Base-by-base conservation (phyloP, 345 rosid genomes). In the Conringia planisiliqua region DNA sequence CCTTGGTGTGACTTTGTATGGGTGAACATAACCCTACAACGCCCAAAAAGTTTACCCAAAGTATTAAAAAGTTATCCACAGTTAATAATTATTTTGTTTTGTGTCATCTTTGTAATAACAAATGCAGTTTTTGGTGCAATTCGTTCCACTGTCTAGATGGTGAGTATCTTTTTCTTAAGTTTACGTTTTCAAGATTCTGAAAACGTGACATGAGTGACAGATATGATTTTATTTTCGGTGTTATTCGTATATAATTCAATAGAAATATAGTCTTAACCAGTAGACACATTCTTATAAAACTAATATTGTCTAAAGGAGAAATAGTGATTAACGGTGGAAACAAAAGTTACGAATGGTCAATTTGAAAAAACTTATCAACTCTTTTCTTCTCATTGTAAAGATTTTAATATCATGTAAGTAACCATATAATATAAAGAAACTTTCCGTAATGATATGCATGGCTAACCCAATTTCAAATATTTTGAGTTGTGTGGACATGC, bases 11-110 rank as follows among this genome's bases (percentile, higher is more conserved):
- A 55, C 36, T 55, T 55, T 55, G 60, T 29, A 55, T 67, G 80
- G 75, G 36, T 69, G 71, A 70, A 70, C 71, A 55, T 62, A 43
- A 76, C 80, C 80, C 75, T 62, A 75, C 72, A 50, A 42, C 16
- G 10, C 71, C 20, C 66, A 63, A 63, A 70, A 63, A 52, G 26
- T 54, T 68, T 70, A 70, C 75, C 70, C 40, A 59, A 46, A 35
- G 30, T 66, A 6, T 67, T 35, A 57, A 74, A 73, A 66, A 57
- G 54, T 38, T 47, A 38, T 48, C 27, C 14, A 74, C 62, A 11
- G 40, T 74, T 13, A n/a, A 54, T 32, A 7, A 32, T 36, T 51
- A 20, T 16, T 42, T 39, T 30, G 5, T 73, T 54, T 12, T 10
- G 7, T 35, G 10, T 35, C 16, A 46, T 70, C 33, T 35, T 35